Conservation (phyloP, 2,329 filamentous ascomycete species). For the Talaromyces sp. region DNA sequence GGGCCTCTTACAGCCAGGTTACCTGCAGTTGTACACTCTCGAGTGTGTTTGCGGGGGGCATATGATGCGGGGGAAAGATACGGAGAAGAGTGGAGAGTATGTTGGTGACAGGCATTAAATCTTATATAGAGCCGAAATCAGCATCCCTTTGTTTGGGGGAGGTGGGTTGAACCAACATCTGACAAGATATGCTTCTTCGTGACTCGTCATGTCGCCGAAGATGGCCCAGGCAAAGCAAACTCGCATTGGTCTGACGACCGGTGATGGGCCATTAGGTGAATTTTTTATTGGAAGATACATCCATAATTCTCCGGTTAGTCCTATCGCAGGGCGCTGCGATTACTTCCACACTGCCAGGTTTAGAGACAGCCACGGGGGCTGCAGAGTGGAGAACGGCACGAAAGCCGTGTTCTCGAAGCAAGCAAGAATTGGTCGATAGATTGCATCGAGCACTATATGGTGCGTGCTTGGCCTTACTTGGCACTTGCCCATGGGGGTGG, state of each 20-base stretch:
- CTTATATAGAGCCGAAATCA: not conserved
- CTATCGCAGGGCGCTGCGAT: not conserved
- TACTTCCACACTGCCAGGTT: not conserved
- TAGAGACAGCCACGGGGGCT: not conserved
- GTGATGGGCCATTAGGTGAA: not conserved
- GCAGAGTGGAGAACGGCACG: not conserved
- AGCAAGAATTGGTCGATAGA: not conserved
- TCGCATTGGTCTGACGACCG: not conserved
- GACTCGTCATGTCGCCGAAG: not conserved
- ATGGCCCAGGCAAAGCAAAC: not conserved
- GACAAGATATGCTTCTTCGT: not conserved
- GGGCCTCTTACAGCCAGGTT: not conserved
- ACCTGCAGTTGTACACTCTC: not conserved
- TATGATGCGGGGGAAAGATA: not conserved
- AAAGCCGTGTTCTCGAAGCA: not conserved
- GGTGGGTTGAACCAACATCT: not conserved
- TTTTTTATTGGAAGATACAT: not conserved
- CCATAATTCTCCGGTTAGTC: not conserved
- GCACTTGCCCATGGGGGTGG: not conserved
- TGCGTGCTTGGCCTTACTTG: not conserved
- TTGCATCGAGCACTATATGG: not conserved
- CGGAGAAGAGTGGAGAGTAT: not conserved
- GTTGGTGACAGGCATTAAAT: not conserved
- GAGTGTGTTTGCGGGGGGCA: not conserved
- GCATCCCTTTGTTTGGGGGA: not conserved